Conservation (phyloP, 805 yeast species). For the Candida suzukii region DNA sequence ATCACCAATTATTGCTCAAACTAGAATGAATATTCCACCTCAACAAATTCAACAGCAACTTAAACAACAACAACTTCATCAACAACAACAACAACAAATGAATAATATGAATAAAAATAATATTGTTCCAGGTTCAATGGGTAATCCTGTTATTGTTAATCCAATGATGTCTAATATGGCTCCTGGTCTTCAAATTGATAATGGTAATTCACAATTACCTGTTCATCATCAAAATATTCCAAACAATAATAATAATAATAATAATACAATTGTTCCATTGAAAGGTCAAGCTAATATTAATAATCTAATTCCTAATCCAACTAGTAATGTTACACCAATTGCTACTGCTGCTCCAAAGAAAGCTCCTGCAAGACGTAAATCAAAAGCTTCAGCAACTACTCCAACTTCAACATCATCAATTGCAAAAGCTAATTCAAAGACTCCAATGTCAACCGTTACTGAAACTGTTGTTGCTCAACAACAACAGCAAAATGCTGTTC, state of each 20-base stretch:
- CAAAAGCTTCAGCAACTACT: conserved; percentile 12
- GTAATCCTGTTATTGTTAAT: neutral
- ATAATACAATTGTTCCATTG: too few species aligned
- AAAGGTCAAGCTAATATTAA: neutral
- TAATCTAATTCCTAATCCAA: neutral
- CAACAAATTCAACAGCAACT: neutral
- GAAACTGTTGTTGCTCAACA: conserved; percentile 6
- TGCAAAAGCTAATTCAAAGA: conserved; percentile 1
- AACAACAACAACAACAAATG: conserved; percentile 19
- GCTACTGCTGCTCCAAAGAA: conserved; percentile 13
- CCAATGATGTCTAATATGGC: neutral
- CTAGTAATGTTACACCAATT: conserved; percentile 1
- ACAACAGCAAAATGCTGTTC: conserved; percentile 1
- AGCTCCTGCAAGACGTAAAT: conserved; percentile 16
- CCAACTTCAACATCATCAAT: conserved; percentile 8
- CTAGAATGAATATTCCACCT: neutral
- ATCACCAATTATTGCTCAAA: conserved; percentile 1
- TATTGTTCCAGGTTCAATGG: neutral
- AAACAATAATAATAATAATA: too few species aligned
- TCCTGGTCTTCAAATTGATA: neutral
- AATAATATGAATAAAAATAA: conserved; percentile 23
- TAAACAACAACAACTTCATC: neutral
- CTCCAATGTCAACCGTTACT: conserved; percentile 2
- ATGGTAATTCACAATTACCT: neutral
- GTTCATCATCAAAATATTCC: too few species aligned